phyloP scores from a whole-genome alignment of 192 early-diverging fungal species.

The Allomyces javanicus region DNA sequence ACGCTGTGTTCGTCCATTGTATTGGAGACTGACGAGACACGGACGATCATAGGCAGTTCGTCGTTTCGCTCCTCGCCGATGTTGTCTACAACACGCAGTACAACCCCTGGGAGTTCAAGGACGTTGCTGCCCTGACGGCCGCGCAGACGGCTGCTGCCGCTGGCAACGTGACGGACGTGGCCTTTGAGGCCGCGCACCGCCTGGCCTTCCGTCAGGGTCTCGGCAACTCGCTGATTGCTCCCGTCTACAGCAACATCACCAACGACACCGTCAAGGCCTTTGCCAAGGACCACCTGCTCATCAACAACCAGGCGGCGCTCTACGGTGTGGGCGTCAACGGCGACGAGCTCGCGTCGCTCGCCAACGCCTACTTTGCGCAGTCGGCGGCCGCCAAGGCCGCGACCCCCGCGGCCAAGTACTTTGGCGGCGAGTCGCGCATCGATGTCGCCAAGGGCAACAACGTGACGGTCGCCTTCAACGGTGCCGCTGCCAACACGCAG shows the following conservation, averaged over 20 bases:
- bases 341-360: slow-evolving; percentile 42
- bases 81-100: slow-evolving; percentile 61
- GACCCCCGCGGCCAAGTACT: slow-evolving; percentile 37
- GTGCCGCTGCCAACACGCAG: slow-evolving; percentile 32
- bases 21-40: slow-evolving; percentile 1
- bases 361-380: slow-evolving; percentile 32
- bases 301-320: slow-evolving; percentile 35
- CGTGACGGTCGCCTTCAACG: slow-evolving; percentile 65
- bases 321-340: slow-evolving; percentile 69
- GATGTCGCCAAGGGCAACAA: slow-evolving; percentile 27
- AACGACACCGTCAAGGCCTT: slow-evolving; percentile 51
- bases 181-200: slow-evolving; percentile 63
- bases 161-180: slow-evolving; percentile 36
- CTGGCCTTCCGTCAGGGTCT: slow-evolving; percentile 84
- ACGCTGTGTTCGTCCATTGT: slow-evolving; percentile 3
- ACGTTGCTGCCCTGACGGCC: slow-evolving; percentile 35
- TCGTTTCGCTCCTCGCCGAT: slow-evolving; percentile 34
- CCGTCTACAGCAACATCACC: slow-evolving; percentile 37
- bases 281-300: slow-evolving; percentile 17
- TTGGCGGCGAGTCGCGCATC: slow-evolving; percentile 68
- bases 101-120: slow-evolving; percentile 68
- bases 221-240: slow-evolving; percentile 82
- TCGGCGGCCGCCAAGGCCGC: slow-evolving; percentile 10
- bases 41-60: background rate
- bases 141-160: slow-evolving; percentile 47